These are phyloP conservation scores for Allium sativum DNA, from an alignment of 106 monocot genomes.

Conservation along the genomic window DNA sequence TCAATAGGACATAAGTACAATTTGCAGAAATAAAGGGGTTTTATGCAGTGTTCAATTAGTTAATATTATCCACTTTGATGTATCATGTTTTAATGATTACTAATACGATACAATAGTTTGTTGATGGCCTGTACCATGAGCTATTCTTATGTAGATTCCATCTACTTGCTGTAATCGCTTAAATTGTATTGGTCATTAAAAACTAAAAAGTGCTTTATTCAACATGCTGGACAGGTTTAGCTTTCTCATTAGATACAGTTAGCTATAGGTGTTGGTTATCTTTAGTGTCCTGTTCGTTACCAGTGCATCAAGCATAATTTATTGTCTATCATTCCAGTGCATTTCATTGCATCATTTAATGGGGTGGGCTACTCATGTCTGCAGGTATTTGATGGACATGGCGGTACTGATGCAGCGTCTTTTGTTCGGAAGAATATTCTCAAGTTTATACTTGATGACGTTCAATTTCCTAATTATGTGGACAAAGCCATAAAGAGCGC, in stretches of 20 bases:
- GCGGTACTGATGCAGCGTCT: constrained; percentile 57
- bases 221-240: background rate
- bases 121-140: no score
- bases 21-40: no score
- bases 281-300: background rate
- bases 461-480: constrained; percentile 32
- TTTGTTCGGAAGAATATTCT: constrained; percentile 51
- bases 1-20: no score
- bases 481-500: constrained; percentile 55
- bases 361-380: background rate
- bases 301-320: background rate
- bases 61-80: no score
- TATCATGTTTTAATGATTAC: no score
- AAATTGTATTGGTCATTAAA: no score
- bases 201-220: background rate
- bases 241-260: background rate
- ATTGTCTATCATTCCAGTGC: background rate
- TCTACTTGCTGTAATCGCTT: no score
- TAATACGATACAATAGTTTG: no score
- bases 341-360: background rate
- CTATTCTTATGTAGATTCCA: no score
- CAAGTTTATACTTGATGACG: constrained; percentile 48
- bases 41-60: no score
- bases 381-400: constrained; percentile 81
- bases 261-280: background rate